phyloP scores from a whole-genome alignment of 331 rosid genomes.

The Quercus lobata region DNA sequence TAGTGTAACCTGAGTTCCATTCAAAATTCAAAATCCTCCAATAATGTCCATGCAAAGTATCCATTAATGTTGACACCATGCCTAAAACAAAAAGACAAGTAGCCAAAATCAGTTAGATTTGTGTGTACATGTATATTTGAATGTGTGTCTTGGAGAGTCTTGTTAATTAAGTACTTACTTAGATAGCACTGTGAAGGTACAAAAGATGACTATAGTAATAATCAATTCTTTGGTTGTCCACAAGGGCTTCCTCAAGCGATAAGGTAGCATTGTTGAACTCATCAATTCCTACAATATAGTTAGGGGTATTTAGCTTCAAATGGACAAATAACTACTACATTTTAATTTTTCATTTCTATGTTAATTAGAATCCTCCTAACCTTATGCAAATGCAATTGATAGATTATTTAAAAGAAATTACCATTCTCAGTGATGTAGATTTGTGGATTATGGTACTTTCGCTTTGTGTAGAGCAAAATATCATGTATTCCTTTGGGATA shows the following conservation, averaged over 20 bases:
- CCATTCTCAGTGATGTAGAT: conserved; percentile 66
- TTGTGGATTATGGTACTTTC: conserved; percentile 46
- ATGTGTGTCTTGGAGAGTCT: too few species aligned
- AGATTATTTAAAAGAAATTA: conserved; percentile 10
- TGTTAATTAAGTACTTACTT: conserved; percentile 12
- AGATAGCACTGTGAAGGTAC: conserved; percentile 27
- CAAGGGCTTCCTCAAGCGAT: conserved; percentile 24
- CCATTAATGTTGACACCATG: not conserved
- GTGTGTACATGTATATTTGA: too few species aligned
- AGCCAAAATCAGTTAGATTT: too few species aligned
- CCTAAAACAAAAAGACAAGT: not conserved
- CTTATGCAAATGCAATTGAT: not conserved
- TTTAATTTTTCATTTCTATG: not conserved
- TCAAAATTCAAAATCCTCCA: not conserved
- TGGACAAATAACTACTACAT: not conserved
- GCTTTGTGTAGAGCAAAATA: conserved; percentile 35
- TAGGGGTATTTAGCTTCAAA: not conserved
- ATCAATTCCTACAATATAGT: conserved; percentile 29
- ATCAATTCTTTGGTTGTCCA: conserved; percentile 31
- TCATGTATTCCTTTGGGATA: conserved; percentile 52
- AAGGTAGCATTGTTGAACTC: conserved; percentile 42
- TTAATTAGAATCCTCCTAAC: too few species aligned
- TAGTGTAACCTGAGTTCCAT: not conserved
- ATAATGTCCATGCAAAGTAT: not conserved
- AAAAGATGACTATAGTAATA: conserved; percentile 31